phyloP scores from a whole-genome alignment of 768 basidiomycete genomes.

The Daedaleopsis nitida region DNA sequence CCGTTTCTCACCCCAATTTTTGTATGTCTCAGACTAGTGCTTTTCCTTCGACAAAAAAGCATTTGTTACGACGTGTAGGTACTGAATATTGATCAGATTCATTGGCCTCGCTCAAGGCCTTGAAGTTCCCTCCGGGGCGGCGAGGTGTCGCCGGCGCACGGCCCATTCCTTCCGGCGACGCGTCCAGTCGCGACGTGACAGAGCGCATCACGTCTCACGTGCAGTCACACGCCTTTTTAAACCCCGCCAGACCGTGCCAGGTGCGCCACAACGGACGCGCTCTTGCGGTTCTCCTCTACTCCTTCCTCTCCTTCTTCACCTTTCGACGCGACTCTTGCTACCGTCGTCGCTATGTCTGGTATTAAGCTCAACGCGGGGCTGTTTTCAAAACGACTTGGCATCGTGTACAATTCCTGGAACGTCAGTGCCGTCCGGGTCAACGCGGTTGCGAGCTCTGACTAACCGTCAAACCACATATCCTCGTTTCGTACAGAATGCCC shows the following conservation, averaged over 20 bases:
- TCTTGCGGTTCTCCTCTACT: constrained; percentile 13
- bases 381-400: constrained; percentile 31
- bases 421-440: constrained; percentile 25
- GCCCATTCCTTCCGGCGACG: constrained; percentile 1
- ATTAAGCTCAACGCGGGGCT: constrained; percentile 61
- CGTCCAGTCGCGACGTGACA: constrained; percentile 20
- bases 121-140: too few species aligned
- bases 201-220: constrained; percentile 2
- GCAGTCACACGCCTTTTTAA: constrained; percentile 4
- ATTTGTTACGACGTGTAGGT: too few species aligned
- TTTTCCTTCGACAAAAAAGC: too few species aligned
- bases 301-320: constrained; percentile 3
- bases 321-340: constrained; percentile 13
- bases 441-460: constrained; percentile 1
- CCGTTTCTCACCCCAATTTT: too few species aligned
- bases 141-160: too few species aligned
- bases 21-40: too few species aligned
- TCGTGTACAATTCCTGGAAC: constrained; percentile 34
- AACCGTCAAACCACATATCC: background rate
- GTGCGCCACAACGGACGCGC: constrained; percentile 24
- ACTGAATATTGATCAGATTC: too few species aligned
- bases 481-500: constrained; percentile 52
- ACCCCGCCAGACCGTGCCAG: constrained; percentile 21
- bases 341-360: constrained; percentile 12
- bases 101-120: too few species aligned